Base-by-base conservation (phyloP, 371 early-diverging fungal species). In the Actinomortierella wolfii region DNA sequence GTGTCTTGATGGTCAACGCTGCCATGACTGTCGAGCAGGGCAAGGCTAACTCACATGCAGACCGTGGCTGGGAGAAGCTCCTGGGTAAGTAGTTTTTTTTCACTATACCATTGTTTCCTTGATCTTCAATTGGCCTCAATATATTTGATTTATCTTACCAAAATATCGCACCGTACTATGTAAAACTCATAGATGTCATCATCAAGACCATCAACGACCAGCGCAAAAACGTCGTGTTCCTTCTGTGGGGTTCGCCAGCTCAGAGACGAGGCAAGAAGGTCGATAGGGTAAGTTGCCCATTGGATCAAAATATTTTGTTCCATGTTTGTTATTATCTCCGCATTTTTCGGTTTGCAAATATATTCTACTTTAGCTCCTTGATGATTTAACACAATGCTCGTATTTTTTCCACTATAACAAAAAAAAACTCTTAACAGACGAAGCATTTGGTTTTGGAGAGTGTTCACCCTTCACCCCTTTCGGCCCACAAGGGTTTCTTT, bases 211-310 rank as follows among this genome's bases (percentile, higher is more conserved):
- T 99, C 49, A 92, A 86, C 69, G 79, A 84, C 18, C 77, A 80
- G 29, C 78, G 82, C 6, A 57, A 64, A 1, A 77, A 88, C 48
- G 84, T 97, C 17, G 99, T 98, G 42, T 99, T 99, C 79, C 88
- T 99, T 79, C 83, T 98, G n/a, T 98, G 99, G 99, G 99, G 99
- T n/a, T 64, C 74, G 5, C 83, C 89, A 76, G 97, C 97, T 13
- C 90, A 92, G 61, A 86, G 89, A 77, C 92, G 94, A 55, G 89
- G 87, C 7, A 70, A 78, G 0, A 65, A 67, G 34, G 83, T 91
- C 28, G 80, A 83, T 61, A 78, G 78, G 51, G 88, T 86, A 80
- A 64, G 53, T 46, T 20, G 20, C 45, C 51, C 55, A 24, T 76
- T 63, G 14, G 3, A 13, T 51, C 5, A 15, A 26, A n/a, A 3